Percentiles rank a stretch among this genome's conserved stretches.
These are phyloP conservation scores for Lichtheimia hyalospora DNA, from an alignment of 371 early-diverging fungal genomes.

Conservation along the genomic window DNA sequence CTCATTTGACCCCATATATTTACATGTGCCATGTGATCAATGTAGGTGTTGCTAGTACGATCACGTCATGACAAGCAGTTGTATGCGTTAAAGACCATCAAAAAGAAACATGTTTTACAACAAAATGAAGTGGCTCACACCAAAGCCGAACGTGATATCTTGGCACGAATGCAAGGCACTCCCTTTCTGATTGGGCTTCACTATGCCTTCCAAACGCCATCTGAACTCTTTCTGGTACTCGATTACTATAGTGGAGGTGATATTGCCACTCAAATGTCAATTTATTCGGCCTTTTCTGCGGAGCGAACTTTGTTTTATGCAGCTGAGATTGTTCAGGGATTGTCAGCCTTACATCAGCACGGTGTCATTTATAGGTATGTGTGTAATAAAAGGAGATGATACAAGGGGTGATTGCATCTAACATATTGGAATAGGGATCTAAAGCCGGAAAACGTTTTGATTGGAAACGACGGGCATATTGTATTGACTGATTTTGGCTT, in stretches of 20 bases:
- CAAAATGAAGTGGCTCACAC: conserved; percentile 65
- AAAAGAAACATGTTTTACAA: conserved; percentile 64
- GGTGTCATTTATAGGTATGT: conserved; percentile 80
- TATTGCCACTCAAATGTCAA: conserved; percentile 78
- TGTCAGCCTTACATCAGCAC: conserved; percentile 82
- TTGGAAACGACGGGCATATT: conserved; percentile 80
- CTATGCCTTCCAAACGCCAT: conserved; percentile 69
- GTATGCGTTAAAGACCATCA: conserved; percentile 73
- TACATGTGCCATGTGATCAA: conserved; percentile 33
- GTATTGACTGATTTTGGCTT: conserved; percentile 89
- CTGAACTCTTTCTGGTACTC: conserved; percentile 77
- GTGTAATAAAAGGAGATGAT: neutral
- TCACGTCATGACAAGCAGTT: conserved; percentile 48
- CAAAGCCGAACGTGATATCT: conserved; percentile 70
- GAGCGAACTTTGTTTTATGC: conserved; percentile 81
- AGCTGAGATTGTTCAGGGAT: conserved; percentile 83
- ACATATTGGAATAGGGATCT: conserved; percentile 53
- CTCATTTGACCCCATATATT: neutral
- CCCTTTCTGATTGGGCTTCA: conserved; percentile 76
- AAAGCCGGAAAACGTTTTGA: conserved; percentile 84
- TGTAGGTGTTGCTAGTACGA: conserved; percentile 45
- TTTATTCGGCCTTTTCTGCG: conserved; percentile 67
- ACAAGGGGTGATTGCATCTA: too few species aligned
- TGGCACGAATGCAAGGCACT: conserved; percentile 59
- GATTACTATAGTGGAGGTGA: conserved; percentile 86